These are phyloP conservation scores for Buxus sempervirens DNA, from an alignment of 164 flowering plant species.

Conservation along the genomic window DNA sequence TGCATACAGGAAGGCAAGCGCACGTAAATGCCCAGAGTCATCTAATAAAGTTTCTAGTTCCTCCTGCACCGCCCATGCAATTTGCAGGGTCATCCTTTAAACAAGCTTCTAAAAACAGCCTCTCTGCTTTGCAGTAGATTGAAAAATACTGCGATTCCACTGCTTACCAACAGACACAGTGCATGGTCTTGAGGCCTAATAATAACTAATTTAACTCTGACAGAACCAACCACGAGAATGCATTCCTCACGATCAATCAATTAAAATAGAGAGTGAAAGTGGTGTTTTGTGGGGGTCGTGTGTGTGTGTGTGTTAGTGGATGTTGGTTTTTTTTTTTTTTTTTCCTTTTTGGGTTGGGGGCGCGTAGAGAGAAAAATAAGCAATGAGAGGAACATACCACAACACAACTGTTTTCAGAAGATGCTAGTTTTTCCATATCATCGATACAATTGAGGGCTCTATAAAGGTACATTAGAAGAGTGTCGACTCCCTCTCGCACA, in stretches of 20 bases:
- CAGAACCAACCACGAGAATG: constrained; percentile 2
- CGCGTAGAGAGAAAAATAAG: too few relatives aligned
- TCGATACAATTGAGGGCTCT: constrained; percentile 63
- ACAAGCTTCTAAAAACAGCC: constrained; percentile 49
- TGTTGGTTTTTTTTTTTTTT: too few relatives aligned
- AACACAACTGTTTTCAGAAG: constrained; percentile 74
- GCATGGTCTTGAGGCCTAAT: constrained; percentile 41
- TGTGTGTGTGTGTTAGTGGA: too few relatives aligned
- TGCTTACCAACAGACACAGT: constrained; percentile 41
- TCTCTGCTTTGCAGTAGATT: constrained; percentile 44
- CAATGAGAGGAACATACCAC: constrained; percentile 58
- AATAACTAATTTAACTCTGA: constrained; percentile 18
- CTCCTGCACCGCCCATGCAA: constrained; percentile 92
- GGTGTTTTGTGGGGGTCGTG: too few relatives aligned
- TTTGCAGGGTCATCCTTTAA: constrained; percentile 71
- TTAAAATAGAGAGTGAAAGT: too few relatives aligned
- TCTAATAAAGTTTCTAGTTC: constrained; percentile 85
- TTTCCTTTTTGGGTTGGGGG: too few relatives aligned
- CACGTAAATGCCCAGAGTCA: constrained; percentile 88
- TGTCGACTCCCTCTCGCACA: too few relatives aligned
- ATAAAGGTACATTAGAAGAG: too few relatives aligned
- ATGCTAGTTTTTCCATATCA: constrained; percentile 91
- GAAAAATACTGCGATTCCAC: constrained; percentile 48
- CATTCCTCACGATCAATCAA: constrained; percentile 3
- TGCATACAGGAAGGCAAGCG: constrained; percentile 92